These are phyloP conservation scores for Phytophthora cryptogea DNA, from an alignment of 352 stramenopile species.

Conservation along the genomic window DNA sequence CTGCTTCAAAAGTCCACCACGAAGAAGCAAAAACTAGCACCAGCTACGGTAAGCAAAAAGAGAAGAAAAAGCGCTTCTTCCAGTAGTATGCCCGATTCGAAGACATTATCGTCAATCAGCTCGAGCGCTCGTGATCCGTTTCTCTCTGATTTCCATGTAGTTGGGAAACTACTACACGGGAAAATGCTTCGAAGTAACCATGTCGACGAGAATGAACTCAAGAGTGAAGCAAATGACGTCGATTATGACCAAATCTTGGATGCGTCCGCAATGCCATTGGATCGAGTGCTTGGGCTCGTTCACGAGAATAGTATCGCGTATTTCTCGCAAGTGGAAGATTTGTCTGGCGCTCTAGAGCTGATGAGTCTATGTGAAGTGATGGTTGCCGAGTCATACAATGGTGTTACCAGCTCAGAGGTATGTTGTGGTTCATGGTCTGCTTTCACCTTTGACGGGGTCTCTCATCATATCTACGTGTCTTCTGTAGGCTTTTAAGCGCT, in stretches of 20 bases:
- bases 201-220: constrained; percentile 8
- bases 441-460: neutral
- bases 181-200: constrained; percentile 46
- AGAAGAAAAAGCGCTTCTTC: constrained; percentile 6
- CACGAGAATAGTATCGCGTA: constrained; percentile 76
- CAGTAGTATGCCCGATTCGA: constrained; percentile 2
- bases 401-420: constrained; percentile 56
- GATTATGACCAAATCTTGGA: constrained; percentile 61
- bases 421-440: neutral
- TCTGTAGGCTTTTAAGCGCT: constrained; percentile 59
- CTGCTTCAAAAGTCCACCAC: constrained; percentile 30
- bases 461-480: neutral
- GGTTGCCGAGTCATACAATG: constrained; percentile 57
- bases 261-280: constrained; percentile 54
- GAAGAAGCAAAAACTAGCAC: constrained; percentile 7
- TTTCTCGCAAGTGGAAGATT: constrained; percentile 78
- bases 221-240: constrained; percentile 11
- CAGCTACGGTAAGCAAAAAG: constrained; percentile 14
- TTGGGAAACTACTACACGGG: constrained; percentile 81
- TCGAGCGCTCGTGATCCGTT: constrained; percentile 63
- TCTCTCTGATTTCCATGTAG: constrained; percentile 79
- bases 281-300: constrained; percentile 66
- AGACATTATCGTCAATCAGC: constrained; percentile 3
- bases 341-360: constrained; percentile 59
- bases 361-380: constrained; percentile 76